phyloP scores from a whole-genome alignment of 2,329 filamentous ascomycete species.

The Lizonia empirigonia region DNA sequence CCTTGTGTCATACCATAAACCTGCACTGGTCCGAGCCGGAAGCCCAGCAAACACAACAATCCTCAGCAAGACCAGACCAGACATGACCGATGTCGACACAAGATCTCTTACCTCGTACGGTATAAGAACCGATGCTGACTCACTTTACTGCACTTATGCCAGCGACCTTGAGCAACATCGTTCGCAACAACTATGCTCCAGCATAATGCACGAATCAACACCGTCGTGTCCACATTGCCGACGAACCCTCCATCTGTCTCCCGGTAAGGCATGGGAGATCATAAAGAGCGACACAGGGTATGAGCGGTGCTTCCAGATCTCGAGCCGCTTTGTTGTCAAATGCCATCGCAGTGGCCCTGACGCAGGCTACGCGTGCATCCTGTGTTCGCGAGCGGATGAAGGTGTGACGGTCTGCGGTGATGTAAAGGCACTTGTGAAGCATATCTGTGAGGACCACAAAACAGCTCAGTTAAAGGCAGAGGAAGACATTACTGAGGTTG shows the following conservation, averaged over 20 bases:
- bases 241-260: conserved; percentile 38
- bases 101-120: conserved; percentile 35
- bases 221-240: conserved; percentile 43
- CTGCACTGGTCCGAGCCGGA: conserved; percentile 18
- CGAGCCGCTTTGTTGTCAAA: conserved; percentile 47
- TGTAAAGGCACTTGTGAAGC: conserved; percentile 44
- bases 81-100: conserved; percentile 28
- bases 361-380: conserved; percentile 43
- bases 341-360: conserved; percentile 42
- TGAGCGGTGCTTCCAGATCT: conserved; percentile 41
- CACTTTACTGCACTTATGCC: conserved; percentile 42
- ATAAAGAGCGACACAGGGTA: conserved; percentile 38
- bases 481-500: conserved; percentile 40
- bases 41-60: conserved; percentile 38
- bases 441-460: conserved; percentile 44
- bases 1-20: conserved; percentile 29
- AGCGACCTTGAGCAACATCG: conserved; percentile 39
- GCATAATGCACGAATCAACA: conserved; percentile 29
- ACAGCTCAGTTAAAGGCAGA: conserved; percentile 39
- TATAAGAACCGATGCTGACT: conserved; percentile 20
- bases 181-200: conserved; percentile 33
- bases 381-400: conserved; percentile 34
- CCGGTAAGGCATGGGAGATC: conserved; percentile 45
- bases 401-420: conserved; percentile 45
- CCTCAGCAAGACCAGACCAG: conserved; percentile 25